Conservation (phyloP, 345 rosid species). For the Gynandropsis gynandra region DNA sequence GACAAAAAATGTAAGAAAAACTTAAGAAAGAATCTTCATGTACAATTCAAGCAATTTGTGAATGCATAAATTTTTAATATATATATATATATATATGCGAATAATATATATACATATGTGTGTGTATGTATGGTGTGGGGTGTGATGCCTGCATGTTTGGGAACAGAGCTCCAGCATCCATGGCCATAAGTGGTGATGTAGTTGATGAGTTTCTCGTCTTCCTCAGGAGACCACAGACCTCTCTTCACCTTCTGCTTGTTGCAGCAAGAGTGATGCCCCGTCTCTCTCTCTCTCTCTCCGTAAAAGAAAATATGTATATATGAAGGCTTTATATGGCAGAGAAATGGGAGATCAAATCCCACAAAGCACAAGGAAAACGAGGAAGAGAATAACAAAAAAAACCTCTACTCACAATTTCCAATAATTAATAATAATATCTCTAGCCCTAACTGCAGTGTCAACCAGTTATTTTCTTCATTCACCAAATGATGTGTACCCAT, state of each 20-base stretch:
- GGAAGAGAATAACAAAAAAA: neutral
- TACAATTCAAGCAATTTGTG: constrained; percentile 3
- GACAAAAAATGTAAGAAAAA: neutral
- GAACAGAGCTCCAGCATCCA: constrained; percentile 99
- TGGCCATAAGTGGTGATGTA: constrained; percentile 88
- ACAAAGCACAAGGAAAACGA: constrained; percentile 19
- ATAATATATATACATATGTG: constrained; percentile 4
- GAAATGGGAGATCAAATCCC: constrained; percentile 20
- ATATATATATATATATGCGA: too few relatives aligned
- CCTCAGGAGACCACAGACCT: constrained; percentile 98
- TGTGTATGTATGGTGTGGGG: neutral
- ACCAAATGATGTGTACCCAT: constrained; percentile 23
- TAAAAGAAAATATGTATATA: constrained; percentile 26
- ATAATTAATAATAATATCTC: constrained; percentile 1
- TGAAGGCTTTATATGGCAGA: constrained; percentile 16
- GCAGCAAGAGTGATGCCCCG: constrained; percentile 99
- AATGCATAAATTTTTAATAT: too few relatives aligned
- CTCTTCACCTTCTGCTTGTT: constrained; percentile 98
- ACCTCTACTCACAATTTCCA: constrained; percentile 2
- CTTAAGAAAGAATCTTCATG: neutral
- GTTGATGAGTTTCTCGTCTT: constrained; percentile 92
- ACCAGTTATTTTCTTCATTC: neutral
- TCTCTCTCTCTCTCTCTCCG: constrained; percentile 11
- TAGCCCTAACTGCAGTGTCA: neutral
- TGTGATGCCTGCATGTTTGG: constrained; percentile 76